Percentiles rank a stretch among this genome's conserved stretches.
Conservation (phyloP, 352 stramenopile genomes). For the Elongisporangium prolatum region DNA sequence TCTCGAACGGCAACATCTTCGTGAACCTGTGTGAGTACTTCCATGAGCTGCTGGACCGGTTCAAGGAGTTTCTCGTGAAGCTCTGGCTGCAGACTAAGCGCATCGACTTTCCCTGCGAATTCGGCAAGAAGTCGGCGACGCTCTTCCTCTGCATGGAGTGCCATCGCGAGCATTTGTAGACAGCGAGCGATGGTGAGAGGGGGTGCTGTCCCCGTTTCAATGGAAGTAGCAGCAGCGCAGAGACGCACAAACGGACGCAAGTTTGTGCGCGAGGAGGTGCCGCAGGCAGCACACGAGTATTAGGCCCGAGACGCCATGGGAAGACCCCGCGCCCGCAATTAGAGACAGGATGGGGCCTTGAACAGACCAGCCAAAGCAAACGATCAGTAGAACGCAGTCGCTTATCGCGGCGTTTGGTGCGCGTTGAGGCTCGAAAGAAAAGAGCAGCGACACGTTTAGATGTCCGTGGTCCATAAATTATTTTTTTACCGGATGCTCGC, state of each 20-base stretch:
- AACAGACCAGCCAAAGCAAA: background rate
- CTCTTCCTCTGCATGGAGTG: constrained; percentile 84
- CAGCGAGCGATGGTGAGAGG: background rate
- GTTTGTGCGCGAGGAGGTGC: background rate
- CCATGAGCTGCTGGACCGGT: constrained; percentile 45
- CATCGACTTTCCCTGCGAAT: constrained; percentile 72
- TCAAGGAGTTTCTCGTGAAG: constrained; percentile 68
- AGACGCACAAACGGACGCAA: background rate
- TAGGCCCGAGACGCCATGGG: background rate
- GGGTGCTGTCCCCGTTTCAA: background rate
- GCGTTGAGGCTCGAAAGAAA: background rate
- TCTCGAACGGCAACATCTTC: constrained; percentile 50
- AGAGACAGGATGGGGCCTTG: no score
- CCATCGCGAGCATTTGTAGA: constrained; percentile 70
- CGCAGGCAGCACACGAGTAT: background rate
- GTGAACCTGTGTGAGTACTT: constrained; percentile 59
- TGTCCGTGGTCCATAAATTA: background rate
- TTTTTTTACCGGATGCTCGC: background rate
- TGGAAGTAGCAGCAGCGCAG: background rate
- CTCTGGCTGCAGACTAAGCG: constrained; percentile 44
- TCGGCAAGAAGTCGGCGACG: constrained; percentile 70
- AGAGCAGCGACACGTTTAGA: background rate
- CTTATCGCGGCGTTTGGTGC: background rate
- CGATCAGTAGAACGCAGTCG: background rate
- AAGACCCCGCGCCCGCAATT: background rate